These are phyloP conservation scores for Alloteropsis semialata DNA, from an alignment of 176 grass and related monocot species.

Conservation along the genomic window DNA sequence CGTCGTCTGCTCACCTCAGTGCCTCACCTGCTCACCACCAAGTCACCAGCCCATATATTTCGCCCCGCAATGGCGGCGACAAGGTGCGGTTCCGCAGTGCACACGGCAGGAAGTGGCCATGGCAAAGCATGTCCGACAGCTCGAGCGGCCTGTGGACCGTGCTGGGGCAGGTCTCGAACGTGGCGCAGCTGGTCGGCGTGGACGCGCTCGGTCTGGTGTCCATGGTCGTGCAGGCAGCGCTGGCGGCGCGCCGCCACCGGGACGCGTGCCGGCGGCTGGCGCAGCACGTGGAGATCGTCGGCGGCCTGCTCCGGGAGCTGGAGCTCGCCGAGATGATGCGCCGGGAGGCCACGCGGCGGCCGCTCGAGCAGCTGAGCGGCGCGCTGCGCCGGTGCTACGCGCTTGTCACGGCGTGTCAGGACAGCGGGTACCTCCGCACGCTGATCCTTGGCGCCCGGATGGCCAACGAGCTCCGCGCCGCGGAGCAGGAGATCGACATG, in stretches of 20 bases:
- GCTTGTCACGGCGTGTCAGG: constrained; percentile 46
- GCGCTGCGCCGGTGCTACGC: constrained; percentile 46
- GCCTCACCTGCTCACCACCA: no score
- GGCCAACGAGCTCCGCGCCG: constrained; percentile 38
- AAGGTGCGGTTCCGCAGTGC: neutral
- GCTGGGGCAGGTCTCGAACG: neutral
- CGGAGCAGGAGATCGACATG: constrained; percentile 52
- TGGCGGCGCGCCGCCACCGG: constrained; percentile 50
- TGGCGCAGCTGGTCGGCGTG: constrained; percentile 37
- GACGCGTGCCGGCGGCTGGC: constrained; percentile 46
- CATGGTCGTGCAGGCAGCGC: constrained; percentile 30
- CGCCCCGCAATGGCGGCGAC: constrained; percentile 4
- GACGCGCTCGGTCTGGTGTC: constrained; percentile 47
- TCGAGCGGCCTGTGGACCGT: neutral
- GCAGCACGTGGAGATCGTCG: constrained; percentile 51
- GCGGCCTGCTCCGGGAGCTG: constrained; percentile 48
- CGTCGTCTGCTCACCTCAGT: no score
- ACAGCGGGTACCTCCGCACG: constrained; percentile 37
- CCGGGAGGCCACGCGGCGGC: constrained; percentile 42
- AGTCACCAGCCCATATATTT: no score
- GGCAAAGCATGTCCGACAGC: neutral
- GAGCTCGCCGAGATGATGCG: constrained; percentile 38
- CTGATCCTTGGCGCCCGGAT: constrained; percentile 37
- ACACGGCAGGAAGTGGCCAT: neutral
- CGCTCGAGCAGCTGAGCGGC: constrained; percentile 38